These are phyloP conservation scores for Apiotrichum veenhuisii DNA, from an alignment of 1,284 basidiomycete genomes.

Conservation along the genomic window DNA sequence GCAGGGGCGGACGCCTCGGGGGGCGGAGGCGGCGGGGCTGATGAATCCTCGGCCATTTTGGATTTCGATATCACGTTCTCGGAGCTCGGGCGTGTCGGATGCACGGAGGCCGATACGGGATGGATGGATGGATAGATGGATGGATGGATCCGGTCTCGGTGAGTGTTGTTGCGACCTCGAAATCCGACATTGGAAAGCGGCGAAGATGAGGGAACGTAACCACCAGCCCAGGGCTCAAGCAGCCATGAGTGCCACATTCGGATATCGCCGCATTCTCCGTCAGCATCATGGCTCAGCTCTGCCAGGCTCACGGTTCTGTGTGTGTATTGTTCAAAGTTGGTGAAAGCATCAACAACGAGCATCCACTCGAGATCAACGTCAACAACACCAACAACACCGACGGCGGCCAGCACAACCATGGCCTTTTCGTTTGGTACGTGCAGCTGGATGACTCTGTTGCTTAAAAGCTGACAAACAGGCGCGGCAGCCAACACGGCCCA, in stretches of 20 bases:
- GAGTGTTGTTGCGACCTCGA: not conserved
- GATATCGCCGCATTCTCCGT: slow-evolving; percentile 8
- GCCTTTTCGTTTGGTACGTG: slow-evolving; percentile 29
- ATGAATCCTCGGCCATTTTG: slow-evolving; percentile 1
- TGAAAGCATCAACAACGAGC: not conserved
- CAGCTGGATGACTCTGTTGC: not conserved
- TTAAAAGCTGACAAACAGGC: slow-evolving; percentile 7
- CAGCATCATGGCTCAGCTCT: not conserved
- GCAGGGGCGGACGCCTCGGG: not conserved
- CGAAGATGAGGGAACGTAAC: not conserved
- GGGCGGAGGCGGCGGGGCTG: not conserved
- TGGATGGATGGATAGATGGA: slow-evolving; percentile 5
- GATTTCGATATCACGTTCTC: too few relatives aligned
- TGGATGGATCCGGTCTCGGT: not conserved
- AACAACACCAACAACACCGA: not conserved
- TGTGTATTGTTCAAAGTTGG: not conserved
- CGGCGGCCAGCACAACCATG: slow-evolving; percentile 10
- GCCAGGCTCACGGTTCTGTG: not conserved
- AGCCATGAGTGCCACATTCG: slow-evolving; percentile 9
- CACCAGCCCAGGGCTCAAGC: too few relatives aligned
- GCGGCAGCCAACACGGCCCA: slow-evolving; percentile 12
- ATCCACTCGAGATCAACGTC: slow-evolving; percentile 1
- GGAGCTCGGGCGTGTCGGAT: too few relatives aligned
- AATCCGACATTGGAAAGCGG: not conserved
- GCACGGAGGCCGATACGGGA: not conserved